Conservation (phyloP, 306 rosid species). For the Potentilla sterilis region DNA sequence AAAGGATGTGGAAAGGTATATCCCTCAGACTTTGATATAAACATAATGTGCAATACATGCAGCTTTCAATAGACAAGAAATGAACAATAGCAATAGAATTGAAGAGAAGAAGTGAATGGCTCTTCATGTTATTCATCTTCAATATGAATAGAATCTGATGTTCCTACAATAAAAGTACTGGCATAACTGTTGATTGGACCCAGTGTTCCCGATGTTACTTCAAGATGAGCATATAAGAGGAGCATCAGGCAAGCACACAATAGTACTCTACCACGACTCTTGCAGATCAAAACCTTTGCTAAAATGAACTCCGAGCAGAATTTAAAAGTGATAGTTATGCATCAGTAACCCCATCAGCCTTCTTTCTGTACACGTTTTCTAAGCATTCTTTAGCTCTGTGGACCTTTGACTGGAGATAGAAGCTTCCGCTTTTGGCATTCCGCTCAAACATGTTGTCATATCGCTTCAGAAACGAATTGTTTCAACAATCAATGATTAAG, state of each 20-base stretch:
- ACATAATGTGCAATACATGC: not conserved
- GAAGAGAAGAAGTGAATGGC: not conserved
- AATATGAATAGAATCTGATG: not conserved
- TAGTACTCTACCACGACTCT: not conserved
- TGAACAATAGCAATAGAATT: not conserved
- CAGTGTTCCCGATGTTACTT: not conserved
- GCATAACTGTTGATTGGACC: not conserved
- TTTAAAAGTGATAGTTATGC: not conserved
- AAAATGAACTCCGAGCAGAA: not conserved
- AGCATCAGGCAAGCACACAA: not conserved
- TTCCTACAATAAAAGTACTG: not conserved
- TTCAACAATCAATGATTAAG: not conserved
- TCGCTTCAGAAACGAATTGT: constrained; percentile 40
- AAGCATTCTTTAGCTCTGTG: constrained; percentile 88
- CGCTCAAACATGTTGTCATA: constrained; percentile 71
- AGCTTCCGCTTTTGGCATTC: constrained; percentile 78
- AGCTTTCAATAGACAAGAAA: not conserved
- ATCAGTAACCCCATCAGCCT: constrained; percentile 25
- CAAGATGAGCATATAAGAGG: not conserved
- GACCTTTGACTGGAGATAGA: constrained; percentile 92
- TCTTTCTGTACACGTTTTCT: constrained; percentile 44
- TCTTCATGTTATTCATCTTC: not conserved
- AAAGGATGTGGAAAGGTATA: not conserved
- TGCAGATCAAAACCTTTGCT: not conserved
- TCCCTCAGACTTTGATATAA: not conserved